A percentile compares a stretch with the other conserved stretches of the same genome.
Conservation (phyloP, 1,139 yeast genomes). For the Taphrina pruni region DNA sequence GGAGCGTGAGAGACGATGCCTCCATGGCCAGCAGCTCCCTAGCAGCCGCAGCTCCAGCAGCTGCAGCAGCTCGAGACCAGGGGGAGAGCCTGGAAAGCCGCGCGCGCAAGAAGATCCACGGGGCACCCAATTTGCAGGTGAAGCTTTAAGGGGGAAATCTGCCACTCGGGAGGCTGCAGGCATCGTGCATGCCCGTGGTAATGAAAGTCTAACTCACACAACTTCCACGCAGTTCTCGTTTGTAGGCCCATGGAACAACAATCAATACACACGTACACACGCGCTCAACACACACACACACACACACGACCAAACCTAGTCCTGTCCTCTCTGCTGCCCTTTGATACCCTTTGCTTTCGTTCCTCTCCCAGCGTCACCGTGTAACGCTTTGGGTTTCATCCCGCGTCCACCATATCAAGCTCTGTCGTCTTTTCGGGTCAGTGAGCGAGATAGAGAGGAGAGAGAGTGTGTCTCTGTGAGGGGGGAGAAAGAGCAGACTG, state of each 20-base stretch:
- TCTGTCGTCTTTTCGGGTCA: not conserved
- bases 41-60: not conserved
- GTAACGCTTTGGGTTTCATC: not conserved
- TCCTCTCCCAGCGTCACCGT: not conserved
- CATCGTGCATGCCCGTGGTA: slow-evolving; percentile 8
- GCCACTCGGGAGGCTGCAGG: slow-evolving; percentile 15
- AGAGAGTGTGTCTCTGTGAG: no score
- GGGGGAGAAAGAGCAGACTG: not conserved
- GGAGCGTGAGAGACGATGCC: no score
- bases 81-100: not conserved
- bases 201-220: slow-evolving; percentile 22
- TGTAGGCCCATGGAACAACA: slow-evolving; percentile 11
- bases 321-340: not conserved
- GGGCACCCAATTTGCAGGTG: not conserved
- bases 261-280: slow-evolving; percentile 9
- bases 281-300: not conserved
- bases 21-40: no score
- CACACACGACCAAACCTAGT: not conserved
- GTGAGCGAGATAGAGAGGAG: no score
- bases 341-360: not conserved
- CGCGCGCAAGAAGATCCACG: slow-evolving; percentile 4
- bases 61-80: not conserved
- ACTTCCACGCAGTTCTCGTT: slow-evolving; percentile 19
- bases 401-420: not conserved
- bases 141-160: slow-evolving; percentile 13